Evolutionary conservation across 176 grass and related monocot genomes (phyloP).

Genomic region (Elymus sibiricus): DNA sequence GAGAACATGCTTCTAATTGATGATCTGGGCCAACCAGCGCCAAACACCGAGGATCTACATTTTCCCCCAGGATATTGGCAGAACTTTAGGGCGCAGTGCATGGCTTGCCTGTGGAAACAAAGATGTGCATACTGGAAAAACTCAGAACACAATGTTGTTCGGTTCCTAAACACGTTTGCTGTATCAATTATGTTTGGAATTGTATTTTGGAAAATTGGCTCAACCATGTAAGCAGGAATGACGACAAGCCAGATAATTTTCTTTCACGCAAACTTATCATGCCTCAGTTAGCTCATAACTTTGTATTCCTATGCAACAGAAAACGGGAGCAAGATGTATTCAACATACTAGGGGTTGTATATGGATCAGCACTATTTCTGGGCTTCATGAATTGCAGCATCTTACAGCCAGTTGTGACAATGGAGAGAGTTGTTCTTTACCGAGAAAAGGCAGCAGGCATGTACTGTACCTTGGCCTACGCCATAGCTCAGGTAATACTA

Average conservation of each 20-base stretch:
- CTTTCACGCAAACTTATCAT: not conserved
- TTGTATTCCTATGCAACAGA: conserved; percentile 43
- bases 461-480: conserved; percentile 65
- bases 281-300: conserved; percentile 2
- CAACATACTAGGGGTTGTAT: conserved; percentile 63
- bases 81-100: conserved; percentile 52
- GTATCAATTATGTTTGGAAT: conserved; percentile 72
- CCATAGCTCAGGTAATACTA: conserved; percentile 60
- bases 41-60: conserved; percentile 49
- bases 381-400: conserved; percentile 73
- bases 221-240: conserved; percentile 61
- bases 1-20: conserved; percentile 68
- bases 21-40: conserved; percentile 50
- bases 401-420: conserved; percentile 65
- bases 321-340: conserved; percentile 75
- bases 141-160: conserved; percentile 78
- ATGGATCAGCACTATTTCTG: conserved; percentile 62
- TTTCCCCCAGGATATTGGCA: conserved; percentile 66
- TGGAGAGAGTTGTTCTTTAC: conserved; percentile 58
- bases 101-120: conserved; percentile 92
- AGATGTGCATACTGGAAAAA: conserved; percentile 96
- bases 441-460: conserved; percentile 71
- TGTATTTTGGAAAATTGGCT: conserved; percentile 88
- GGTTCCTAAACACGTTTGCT: conserved; percentile 72
- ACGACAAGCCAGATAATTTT: not conserved